Evolutionary conservation across 352 stramenopile species (phyloP), one percentile per base, ranked within the genome.

Genomic region (Halophytophthora batemanensis): DNA sequence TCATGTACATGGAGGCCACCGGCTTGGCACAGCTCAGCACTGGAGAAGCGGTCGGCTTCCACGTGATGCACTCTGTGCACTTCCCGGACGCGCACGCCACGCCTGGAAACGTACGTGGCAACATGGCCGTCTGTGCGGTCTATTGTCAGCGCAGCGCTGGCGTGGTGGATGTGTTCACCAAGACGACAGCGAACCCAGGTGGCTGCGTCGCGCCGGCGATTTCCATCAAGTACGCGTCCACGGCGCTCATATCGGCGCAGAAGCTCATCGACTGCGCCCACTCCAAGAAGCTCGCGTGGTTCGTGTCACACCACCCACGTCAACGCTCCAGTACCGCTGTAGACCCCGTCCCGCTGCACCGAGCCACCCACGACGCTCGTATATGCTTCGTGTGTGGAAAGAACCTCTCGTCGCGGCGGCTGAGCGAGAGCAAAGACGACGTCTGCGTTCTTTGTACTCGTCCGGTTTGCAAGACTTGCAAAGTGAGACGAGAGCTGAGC

Each of bases 41-140:
- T 17, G 71, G 71, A 22, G 74, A 87, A 34, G 40, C 59, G 23
- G 53, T 90, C 36, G 76, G 76, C n/a, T 90, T 74, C 52, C 78
- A 87, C 14, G 48, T 90, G 18, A 46, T 82, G 13, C 78, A 87
- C 61, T 86, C 74, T 28, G 66, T 89, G 19, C 52, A 74, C 15
- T 81, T 89, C 46, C 64, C 66, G 6, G 57, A 82, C 39, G 74
- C 74, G 6, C 56, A 59, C 2, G 50, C 65, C 19, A 64, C 74
- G 2, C 53, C 59, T 0, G 65, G 61, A 15, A 76, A 70, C 35
- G 50, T 77, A 33, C 73, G 78, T n/a, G 74, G 67, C 10, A 73
- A 74, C 33, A 64, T 87, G 35, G 86, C 75, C 4, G 45, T 79
- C 22, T 83, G 73, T 40, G 69, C 48, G 7, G 28, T 86, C 14